Conservation (phyloP, 1,139 yeast genomes). For the Wickerhamiella pararugosa region DNA sequence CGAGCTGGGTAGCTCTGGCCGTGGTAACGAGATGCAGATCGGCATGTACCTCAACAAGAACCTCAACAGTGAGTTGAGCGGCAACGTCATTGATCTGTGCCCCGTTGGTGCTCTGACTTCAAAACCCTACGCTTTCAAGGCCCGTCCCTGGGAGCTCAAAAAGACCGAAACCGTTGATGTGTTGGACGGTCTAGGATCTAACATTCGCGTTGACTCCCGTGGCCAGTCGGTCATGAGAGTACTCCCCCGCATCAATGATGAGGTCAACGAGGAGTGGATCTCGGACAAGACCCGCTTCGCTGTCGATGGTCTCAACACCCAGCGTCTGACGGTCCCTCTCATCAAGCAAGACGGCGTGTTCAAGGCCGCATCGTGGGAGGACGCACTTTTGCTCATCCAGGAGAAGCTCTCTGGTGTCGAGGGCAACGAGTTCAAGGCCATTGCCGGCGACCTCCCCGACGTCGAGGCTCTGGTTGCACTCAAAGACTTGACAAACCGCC, state of each 20-base stretch:
- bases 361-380: slow-evolving; percentile 77
- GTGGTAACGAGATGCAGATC: slow-evolving; percentile 86
- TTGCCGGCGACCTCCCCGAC: slow-evolving; percentile 71
- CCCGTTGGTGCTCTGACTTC: slow-evolving; percentile 89
- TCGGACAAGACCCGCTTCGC: slow-evolving; percentile 80
- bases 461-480: slow-evolving; percentile 73
- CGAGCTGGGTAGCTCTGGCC: slow-evolving; percentile 75
- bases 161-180: slow-evolving; percentile 83
- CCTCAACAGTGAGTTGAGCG: slow-evolving; percentile 73
- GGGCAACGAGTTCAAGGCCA: slow-evolving; percentile 63
- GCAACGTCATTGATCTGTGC: slow-evolving; percentile 77
- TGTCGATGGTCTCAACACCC: slow-evolving; percentile 74
- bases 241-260: slow-evolving; percentile 74
- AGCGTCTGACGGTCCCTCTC: slow-evolving; percentile 72
- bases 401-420: slow-evolving; percentile 33
- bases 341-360: slow-evolving; percentile 58
- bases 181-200: slow-evolving; percentile 70
- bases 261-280: slow-evolving; percentile 84
- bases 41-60: slow-evolving; percentile 82
- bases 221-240: slow-evolving; percentile 85
- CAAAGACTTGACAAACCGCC: slow-evolving; percentile 61
- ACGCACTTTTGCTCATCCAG: slow-evolving; percentile 59
- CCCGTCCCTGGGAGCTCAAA: slow-evolving; percentile 90
- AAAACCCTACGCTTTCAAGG: slow-evolving; percentile 80
- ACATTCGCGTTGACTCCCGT: slow-evolving; percentile 71